phyloP scores from a whole-genome alignment of 495 filamentous ascomycete species.

The Podospora bellae-mahoneyi region DNA sequence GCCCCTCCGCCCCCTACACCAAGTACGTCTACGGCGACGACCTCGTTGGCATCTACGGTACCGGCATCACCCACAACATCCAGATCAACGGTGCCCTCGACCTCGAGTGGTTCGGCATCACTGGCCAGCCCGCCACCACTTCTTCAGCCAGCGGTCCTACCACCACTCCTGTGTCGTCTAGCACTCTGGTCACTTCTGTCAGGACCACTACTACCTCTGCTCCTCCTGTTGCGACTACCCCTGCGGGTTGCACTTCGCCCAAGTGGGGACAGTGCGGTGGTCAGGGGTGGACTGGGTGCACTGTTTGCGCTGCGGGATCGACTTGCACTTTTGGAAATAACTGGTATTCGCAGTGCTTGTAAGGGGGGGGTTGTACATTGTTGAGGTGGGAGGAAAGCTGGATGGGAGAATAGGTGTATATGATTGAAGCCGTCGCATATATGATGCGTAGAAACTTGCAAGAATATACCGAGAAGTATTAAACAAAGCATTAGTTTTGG shows the following conservation, averaged over 20 bases:
- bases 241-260: slow-evolving; percentile 29
- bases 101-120: slow-evolving; percentile 38
- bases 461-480: too few relatives aligned
- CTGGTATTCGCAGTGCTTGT: slow-evolving; percentile 38
- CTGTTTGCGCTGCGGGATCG: slow-evolving; percentile 34
- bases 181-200: slow-evolving; percentile 3
- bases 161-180: slow-evolving; percentile 9
- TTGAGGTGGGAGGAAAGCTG: neutral
- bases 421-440: too few relatives aligned
- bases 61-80: slow-evolving; percentile 33
- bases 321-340: slow-evolving; percentile 32
- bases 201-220: slow-evolving; percentile 21
- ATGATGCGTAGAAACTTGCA: too few relatives aligned
- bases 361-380: neutral
- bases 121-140: slow-evolving; percentile 3
- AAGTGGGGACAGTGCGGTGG: slow-evolving; percentile 48
- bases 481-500: too few relatives aligned
- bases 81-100: slow-evolving; percentile 32
- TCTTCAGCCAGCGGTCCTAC: slow-evolving; percentile 1
- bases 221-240: slow-evolving; percentile 25
- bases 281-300: slow-evolving; percentile 39
- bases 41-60: slow-evolving; percentile 40
- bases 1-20: slow-evolving; percentile 36
- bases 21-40: slow-evolving; percentile 47
- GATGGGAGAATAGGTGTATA: neutral